Evolutionary conservation across 306 rosid species (phyloP), one percentile per base, ranked within the genome.

Genomic region (Prunus mira): DNA sequence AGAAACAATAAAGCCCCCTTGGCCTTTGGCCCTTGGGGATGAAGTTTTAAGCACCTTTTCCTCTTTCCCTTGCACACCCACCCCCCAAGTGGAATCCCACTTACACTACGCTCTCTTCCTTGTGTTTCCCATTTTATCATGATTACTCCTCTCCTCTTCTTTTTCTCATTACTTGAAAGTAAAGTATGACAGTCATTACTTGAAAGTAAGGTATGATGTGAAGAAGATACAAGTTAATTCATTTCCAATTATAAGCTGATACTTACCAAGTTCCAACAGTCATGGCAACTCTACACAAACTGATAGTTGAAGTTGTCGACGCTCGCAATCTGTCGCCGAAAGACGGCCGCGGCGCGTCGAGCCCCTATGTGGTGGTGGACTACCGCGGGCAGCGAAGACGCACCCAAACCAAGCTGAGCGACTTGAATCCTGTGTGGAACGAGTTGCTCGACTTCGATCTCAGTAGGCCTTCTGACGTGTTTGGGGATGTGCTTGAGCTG

Each of bases 341-440:
- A 79, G 98, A 94, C 34, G 97, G 96, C 2, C 91, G 83, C 52
- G 96, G 97, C 34, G 78, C 89, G 15, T 89, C 97, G 18, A 94
- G 97, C 56, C 98, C 97, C 0, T 94, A 90, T 52, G 91, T 89
- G 2, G 62, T 80, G 49, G 84, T 90, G 18, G 96, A 92, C 65
- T 91, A 79, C 83, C 75, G 89, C 67, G 97, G 97, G 14, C 97
- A 89, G 82, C 80, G 98, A 2, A 87, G 38, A 67, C 81, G 86
- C 7, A 88, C 93, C 0, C 76, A 27, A 2, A 90, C 97, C 3
- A 82, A 60, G 27, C 65, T 82, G 12, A 86, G 87, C 0, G 89
- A 90, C 61, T 14, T 94, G 38, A 91, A 86, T 78, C 98, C 98
- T 1, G 73, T 70, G 2, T 94, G 98, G 98, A 94, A 92, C 13